These are phyloP conservation scores for Lumnitzera racemosa DNA, from an alignment of 345 rosid species.

Conservation along the genomic window DNA sequence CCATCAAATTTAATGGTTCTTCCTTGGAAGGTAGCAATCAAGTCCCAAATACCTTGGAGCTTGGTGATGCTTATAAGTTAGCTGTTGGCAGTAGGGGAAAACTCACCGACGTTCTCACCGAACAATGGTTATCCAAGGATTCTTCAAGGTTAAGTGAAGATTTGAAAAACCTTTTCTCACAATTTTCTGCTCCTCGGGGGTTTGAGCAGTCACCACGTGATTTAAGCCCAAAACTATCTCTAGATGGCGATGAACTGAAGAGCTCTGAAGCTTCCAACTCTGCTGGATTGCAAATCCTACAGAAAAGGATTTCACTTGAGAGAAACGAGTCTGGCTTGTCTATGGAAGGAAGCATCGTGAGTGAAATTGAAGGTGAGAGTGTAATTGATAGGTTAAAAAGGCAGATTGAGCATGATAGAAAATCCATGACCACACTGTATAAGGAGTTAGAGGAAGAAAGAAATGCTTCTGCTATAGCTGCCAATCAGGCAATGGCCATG, in stretches of 20 bases:
- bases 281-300: constrained; percentile 46
- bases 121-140: constrained; percentile 63
- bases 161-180: constrained; percentile 59
- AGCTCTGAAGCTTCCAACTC: constrained; percentile 30
- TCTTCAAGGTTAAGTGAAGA: constrained; percentile 71
- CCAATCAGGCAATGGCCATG: constrained; percentile 99
- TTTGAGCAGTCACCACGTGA: constrained; percentile 47
- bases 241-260: constrained; percentile 44
- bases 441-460: constrained; percentile 95
- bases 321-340: constrained; percentile 86
- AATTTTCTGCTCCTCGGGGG: constrained; percentile 62
- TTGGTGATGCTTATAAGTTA: constrained; percentile 75
- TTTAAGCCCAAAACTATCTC: constrained; percentile 48
- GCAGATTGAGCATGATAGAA: constrained; percentile 78
- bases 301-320: constrained; percentile 66
- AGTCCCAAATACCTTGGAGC: constrained; percentile 43
- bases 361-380: constrained; percentile 92
- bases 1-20: constrained; percentile 28
- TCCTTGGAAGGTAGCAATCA: constrained; percentile 29
- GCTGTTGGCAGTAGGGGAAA: constrained; percentile 54
- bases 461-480: constrained; percentile 74
- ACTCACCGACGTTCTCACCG: constrained; percentile 50
- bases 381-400: constrained; percentile 65
- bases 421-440: constrained; percentile 41
- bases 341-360: constrained; percentile 61